A percentile compares a stretch with the other conserved stretches of the same genome.
phyloP scores from a whole-genome alignment of 768 basidiomycete genomes.

The Trametes meyenii region DNA sequence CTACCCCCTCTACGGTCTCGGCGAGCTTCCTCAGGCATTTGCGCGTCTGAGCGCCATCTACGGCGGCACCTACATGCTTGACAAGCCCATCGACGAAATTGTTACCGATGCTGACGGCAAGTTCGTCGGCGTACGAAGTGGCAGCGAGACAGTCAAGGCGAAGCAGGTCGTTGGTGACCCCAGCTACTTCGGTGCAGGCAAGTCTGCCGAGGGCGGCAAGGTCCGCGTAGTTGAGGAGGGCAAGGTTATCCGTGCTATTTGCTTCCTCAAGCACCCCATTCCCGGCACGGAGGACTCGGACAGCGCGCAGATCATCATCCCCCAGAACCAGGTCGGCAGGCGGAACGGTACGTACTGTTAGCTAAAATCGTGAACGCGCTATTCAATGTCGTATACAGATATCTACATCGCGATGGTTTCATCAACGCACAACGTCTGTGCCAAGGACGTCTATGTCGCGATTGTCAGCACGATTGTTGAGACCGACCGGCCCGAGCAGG shows the following conservation, averaged over 20 bases:
- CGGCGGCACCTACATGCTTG: conserved; percentile 99
- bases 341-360: conserved; percentile 71
- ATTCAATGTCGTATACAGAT: conserved; percentile 50
- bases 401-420: conserved; percentile 99
- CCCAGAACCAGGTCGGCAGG: conserved; percentile 94
- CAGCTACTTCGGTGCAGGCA: conserved; percentile 89
- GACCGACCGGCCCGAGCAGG: conserved; percentile 87
- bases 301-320: conserved; percentile 96
- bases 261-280: conserved; percentile 96
- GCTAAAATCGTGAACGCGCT: not conserved
- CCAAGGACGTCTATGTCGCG: conserved; percentile 92
- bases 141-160: conserved; percentile 90
- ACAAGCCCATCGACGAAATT: conserved; percentile 91
- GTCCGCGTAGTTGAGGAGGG: conserved; percentile 89
- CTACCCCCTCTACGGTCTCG: conserved; percentile 97
- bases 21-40: conserved; percentile 98
- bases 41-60: conserved; percentile 98
- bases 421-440: conserved; percentile 95
- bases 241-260: conserved; percentile 95
- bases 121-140: conserved; percentile 91
- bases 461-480: conserved; percentile 99
- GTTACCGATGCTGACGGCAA: conserved; percentile 84
- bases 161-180: conserved; percentile 98
- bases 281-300: conserved; percentile 96
- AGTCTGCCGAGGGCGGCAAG: conserved; percentile 68